Percentiles rank a stretch among this genome's conserved stretches.
Conservation (phyloP, 2,329 filamentous ascomycete genomes). For the Tolypocladium ophioglossoides region DNA sequence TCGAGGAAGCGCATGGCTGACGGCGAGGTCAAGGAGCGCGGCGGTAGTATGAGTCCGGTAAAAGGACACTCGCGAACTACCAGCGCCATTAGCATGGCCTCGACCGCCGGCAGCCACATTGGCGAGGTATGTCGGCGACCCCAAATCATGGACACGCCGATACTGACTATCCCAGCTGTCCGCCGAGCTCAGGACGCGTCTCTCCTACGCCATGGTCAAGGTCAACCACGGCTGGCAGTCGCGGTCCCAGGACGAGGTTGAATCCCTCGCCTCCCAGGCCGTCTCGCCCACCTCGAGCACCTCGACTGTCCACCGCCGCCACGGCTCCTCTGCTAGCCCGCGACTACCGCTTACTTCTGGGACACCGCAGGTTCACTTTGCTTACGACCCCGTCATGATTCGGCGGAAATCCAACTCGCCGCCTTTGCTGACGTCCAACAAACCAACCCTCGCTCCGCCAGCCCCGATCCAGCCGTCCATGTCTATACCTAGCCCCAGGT, state of each 20-base stretch:
- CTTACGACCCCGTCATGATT: constrained; percentile 4
- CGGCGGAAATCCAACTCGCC: constrained; percentile 25
- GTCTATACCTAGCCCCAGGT: constrained; percentile 17
- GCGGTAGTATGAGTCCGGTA: constrained; percentile 33
- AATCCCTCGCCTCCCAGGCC: constrained; percentile 59
- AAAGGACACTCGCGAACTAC: constrained; percentile 59
- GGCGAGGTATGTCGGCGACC: constrained; percentile 53
- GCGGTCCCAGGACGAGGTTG: constrained; percentile 66
- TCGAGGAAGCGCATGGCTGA: constrained; percentile 68
- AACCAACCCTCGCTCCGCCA: constrained; percentile 37
- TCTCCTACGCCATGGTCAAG: constrained; percentile 91
- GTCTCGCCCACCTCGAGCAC: constrained; percentile 52
- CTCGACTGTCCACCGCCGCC: constrained; percentile 41
- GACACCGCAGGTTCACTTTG: constrained; percentile 17
- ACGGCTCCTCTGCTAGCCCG: constrained; percentile 44
- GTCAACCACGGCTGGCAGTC: constrained; percentile 84
- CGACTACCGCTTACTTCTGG: constrained; percentile 27
- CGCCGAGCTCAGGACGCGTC: constrained; percentile 67
- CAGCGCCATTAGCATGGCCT: constrained; percentile 53
- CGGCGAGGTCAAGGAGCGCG: constrained; percentile 54
- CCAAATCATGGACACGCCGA: neutral
- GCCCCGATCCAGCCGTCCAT: constrained; percentile 43
- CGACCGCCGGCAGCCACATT: constrained; percentile 56
- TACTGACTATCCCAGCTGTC: constrained; percentile 45
- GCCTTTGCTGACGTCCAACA: constrained; percentile 21